phyloP scores from a whole-genome alignment of 2,329 filamentous ascomycete species.

The Mycosphaerella sp. region DNA sequence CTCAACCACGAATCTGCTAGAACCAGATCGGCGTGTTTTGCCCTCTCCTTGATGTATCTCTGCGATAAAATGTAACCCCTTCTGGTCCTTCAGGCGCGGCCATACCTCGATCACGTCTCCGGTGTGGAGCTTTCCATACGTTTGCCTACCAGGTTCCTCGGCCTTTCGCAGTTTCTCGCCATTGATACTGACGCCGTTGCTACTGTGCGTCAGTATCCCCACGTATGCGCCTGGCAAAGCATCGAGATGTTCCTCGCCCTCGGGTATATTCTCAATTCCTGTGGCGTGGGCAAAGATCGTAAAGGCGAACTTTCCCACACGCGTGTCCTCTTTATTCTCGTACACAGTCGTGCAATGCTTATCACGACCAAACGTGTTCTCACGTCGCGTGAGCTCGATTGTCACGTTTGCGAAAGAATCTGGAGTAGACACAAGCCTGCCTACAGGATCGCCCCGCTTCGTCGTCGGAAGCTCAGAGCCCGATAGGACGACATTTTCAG shows the following conservation, averaged over 20 bases:
- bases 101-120: conserved; percentile 74
- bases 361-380: conserved; percentile 73
- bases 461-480: background rate
- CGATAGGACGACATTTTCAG: background rate
- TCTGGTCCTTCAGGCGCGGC: conserved; percentile 34
- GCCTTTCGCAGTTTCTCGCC: conserved; percentile 57
- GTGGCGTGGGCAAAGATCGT: conserved; percentile 69
- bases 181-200: conserved; percentile 71
- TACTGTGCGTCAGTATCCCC: conserved; percentile 75
- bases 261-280: conserved; percentile 54
- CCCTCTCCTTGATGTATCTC: conserved; percentile 16
- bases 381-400: conserved; percentile 59
- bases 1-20: conserved; percentile 14
- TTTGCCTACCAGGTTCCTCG: conserved; percentile 44
- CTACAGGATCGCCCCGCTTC: conserved; percentile 32
- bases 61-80: conserved; percentile 10
- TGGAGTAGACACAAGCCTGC: conserved; percentile 58
- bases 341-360: conserved; percentile 63
- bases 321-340: conserved; percentile 55
- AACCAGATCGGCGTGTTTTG: conserved; percentile 10
- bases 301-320: conserved; percentile 75
- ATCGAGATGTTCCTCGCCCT: conserved; percentile 50
- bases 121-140: conserved; percentile 64
- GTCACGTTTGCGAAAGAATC: conserved; percentile 61
- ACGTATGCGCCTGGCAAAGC: conserved; percentile 52